A percentile compares a stretch with the other conserved stretches of the same genome.
These are phyloP conservation scores for Pythium coloratum DNA, from an alignment of 352 stramenopile genomes.

Conservation along the genomic window DNA sequence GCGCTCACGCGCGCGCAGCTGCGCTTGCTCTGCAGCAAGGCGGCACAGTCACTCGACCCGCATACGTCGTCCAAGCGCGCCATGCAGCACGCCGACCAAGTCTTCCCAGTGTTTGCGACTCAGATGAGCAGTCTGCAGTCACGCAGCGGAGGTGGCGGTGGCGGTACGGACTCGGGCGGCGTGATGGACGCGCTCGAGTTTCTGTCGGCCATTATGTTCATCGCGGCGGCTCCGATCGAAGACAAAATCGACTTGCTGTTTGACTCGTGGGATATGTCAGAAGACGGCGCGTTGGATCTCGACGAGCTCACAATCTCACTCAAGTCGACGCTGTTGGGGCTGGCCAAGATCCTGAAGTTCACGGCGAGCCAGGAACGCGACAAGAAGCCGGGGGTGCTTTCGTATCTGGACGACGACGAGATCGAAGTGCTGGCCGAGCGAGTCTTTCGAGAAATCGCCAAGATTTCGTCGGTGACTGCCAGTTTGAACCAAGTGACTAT, in stretches of 20 bases:
- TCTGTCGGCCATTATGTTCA: slow-evolving; percentile 69
- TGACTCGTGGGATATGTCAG: slow-evolving; percentile 88
- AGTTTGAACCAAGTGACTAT: slow-evolving; percentile 45
- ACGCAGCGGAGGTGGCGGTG: not conserved
- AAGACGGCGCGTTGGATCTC: slow-evolving; percentile 72
- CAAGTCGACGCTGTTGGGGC: slow-evolving; percentile 76
- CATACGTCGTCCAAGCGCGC: slow-evolving; percentile 43
- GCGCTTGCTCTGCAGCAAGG: slow-evolving; percentile 59
- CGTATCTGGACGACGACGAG: slow-evolving; percentile 61
- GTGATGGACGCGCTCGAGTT: slow-evolving; percentile 82
- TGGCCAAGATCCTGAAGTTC: slow-evolving; percentile 64
- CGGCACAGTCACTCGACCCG: slow-evolving; percentile 37
- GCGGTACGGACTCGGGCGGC: not conserved
- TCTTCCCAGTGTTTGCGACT: slow-evolving; percentile 58
- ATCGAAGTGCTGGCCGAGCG: slow-evolving; percentile 59
- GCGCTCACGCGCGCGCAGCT: slow-evolving; percentile 62
- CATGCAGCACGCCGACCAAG: slow-evolving; percentile 47
- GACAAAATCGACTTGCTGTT: slow-evolving; percentile 86
- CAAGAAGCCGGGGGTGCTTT: slow-evolving; percentile 2
- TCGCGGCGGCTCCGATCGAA: slow-evolving; percentile 51
- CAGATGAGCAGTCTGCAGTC: not conserved
- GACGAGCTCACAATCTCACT: slow-evolving; percentile 88
- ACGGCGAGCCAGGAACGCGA: not conserved
- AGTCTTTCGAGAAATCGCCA: slow-evolving; percentile 71
- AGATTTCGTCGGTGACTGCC: slow-evolving; percentile 21